Percentiles rank a stretch among this genome's conserved stretches.
Evolutionary conservation across 768 basidiomycete species (phyloP).

Genomic region (Crassisporium funariophilum): DNA sequence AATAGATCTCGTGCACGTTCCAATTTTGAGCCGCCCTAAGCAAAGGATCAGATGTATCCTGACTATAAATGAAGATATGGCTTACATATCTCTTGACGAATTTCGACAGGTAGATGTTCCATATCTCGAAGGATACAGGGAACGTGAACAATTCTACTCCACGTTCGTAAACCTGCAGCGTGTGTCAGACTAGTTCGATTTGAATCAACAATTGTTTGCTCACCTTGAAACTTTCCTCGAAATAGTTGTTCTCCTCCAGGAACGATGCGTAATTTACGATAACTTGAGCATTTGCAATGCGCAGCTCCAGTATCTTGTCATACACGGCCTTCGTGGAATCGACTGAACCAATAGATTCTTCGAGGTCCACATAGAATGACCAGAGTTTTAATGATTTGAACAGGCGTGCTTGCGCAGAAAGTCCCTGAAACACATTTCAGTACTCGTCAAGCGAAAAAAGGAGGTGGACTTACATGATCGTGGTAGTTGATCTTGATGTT

Average conservation of each 20-base stretch:
- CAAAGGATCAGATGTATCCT: not conserved
- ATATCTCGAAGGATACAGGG: slow-evolving; percentile 97
- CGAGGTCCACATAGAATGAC: slow-evolving; percentile 98
- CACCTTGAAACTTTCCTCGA: slow-evolving; percentile 98
- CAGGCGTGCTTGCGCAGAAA: slow-evolving; percentile 84
- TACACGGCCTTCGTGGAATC: slow-evolving; percentile 92
- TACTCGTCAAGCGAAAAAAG: not conserved
- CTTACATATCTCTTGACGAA: slow-evolving; percentile 95
- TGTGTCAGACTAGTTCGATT: slow-evolving; percentile 11
- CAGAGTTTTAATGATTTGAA: slow-evolving; percentile 99
- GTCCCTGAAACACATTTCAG: slow-evolving; percentile 46
- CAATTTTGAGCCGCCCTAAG: slow-evolving; percentile 86
- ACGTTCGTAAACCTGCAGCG: slow-evolving; percentile 82
- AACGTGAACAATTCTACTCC: slow-evolving; percentile 98
- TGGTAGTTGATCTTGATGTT: slow-evolving; percentile 91
- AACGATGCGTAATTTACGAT: slow-evolving; percentile 98
- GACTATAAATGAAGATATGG: slow-evolving; percentile 13
- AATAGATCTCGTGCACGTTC: slow-evolving; percentile 97
- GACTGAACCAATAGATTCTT: slow-evolving; percentile 94
- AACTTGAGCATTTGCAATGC: slow-evolving; percentile 97
- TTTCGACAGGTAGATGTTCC: slow-evolving; percentile 98
- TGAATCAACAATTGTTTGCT: slow-evolving; percentile 4
- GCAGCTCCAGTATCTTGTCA: slow-evolving; percentile 93
- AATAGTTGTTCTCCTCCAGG: slow-evolving; percentile 97
- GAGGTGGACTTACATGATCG: slow-evolving; percentile 70